These are phyloP conservation scores for Aspergillus quadrilineatus DNA, from an alignment of 2,329 filamentous ascomycete species.

Conservation along the genomic window DNA sequence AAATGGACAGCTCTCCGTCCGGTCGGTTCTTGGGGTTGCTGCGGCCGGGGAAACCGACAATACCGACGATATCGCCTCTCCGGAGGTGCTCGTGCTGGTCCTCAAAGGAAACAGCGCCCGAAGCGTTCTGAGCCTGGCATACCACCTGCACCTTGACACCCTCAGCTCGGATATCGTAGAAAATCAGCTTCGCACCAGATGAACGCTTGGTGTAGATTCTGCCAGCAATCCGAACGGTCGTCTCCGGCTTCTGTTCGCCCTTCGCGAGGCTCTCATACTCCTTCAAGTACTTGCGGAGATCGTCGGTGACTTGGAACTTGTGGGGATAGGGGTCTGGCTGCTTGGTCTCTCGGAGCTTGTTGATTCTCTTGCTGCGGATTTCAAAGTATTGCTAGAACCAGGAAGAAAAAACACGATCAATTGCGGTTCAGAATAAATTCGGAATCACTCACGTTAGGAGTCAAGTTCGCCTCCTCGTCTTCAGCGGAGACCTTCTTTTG, in stretches of 20 bases:
- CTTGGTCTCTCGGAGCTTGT: conserved; percentile 70
- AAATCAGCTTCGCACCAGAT: conserved; percentile 79
- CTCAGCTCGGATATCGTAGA: conserved; percentile 81
- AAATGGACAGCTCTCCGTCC: conserved; percentile 90
- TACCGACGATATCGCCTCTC: conserved; percentile 88
- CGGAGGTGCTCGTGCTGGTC: conserved; percentile 87
- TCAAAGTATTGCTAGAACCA: conserved; percentile 80
- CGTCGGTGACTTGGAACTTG: conserved; percentile 84
- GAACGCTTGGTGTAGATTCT: conserved; percentile 87
- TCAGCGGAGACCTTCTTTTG: conserved; percentile 60
- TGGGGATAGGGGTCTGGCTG: conserved; percentile 87
- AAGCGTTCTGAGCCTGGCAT: conserved; percentile 79
- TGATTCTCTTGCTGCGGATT: conserved; percentile 81
- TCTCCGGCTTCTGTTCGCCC: conserved; percentile 76
- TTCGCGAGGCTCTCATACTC: conserved; percentile 78
- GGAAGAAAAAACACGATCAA: conserved; percentile 11
- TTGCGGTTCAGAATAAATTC: conserved; percentile 8
- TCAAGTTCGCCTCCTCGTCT: conserved; percentile 70
- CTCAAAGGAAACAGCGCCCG: conserved; percentile 69
- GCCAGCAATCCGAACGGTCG: conserved; percentile 73
- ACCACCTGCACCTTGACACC: conserved; percentile 84
- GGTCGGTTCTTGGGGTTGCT: conserved; percentile 86
- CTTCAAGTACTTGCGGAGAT: conserved; percentile 74
- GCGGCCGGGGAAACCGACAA: conserved; percentile 78
- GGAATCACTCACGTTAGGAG: conserved; percentile 61